Evolutionary conservation across 768 basidiomycete genomes (phyloP), one percentile per base, ranked within the genome.

Genomic region (Hygrophoropsis aurantiaca): DNA sequence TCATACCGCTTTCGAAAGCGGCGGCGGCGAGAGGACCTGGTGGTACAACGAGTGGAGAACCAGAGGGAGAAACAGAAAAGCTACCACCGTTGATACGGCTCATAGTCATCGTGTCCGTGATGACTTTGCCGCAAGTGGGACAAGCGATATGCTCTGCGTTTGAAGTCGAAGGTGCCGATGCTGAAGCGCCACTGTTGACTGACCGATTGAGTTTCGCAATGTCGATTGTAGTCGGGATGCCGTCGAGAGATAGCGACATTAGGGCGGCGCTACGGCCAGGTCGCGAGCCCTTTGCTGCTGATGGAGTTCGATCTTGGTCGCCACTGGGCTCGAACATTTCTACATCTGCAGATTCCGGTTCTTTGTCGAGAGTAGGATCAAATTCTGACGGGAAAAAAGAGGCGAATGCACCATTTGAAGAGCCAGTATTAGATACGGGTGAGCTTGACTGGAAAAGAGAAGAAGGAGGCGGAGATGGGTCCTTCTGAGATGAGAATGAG

Each of bases 1-100:
- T 81, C 74, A 84, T 75, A 40, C 80, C 80, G 52, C 75, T 75
- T 62, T 81, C 79, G 45, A 74, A 74, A 4, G 79, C 79, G 2
- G 81, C 80, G 13, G 72, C 69, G 32, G 75, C 76, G 36, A 82
- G 71, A 19, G 79, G 77, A 60, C 82, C 82, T 30, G 77, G 75
- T 16, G 78, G 72, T 5, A 80, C 70, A 34, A 82, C 74, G 40
- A 81, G 68, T 3, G 65, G 65, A 15, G 65, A 67, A 13, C 67
- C 65, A 0, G 64, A 64, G 0, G 63, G 64, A 39, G 60, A 56
- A 48, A 50, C 56, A 33, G 51, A 24, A 45, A 66, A 68, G 26
- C 50, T 50, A 18, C 16, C 16, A 8, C 51, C 27, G 20, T 54
- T 58, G 44, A 69, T 52, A 11, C 51, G 56, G 44, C 52, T 58